Conservation (phyloP, 345 rosid genomes). For the Rhodomyrtus tomentosa region DNA sequence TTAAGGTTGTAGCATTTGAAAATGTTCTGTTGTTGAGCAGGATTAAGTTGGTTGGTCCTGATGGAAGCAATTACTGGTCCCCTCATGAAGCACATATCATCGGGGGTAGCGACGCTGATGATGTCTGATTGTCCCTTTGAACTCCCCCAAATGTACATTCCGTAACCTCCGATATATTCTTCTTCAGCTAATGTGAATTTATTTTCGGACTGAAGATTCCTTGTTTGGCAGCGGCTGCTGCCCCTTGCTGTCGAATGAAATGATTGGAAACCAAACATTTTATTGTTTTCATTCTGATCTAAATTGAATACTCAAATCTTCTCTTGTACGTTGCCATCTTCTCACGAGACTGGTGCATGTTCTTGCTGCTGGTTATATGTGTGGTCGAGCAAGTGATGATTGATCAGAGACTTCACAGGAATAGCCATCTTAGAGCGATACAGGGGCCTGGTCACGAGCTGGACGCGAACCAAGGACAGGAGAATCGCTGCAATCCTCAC, state of each 20-base stretch:
- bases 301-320: neutral
- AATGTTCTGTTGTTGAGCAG: slow-evolving; percentile 38
- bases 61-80: slow-evolving; percentile 72
- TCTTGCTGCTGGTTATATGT: neutral
- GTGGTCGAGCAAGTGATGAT: neutral
- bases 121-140: slow-evolving; percentile 27
- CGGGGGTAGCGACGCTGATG: slow-evolving; percentile 92
- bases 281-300: slow-evolving; percentile 15
- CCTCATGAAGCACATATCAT: slow-evolving; percentile 57
- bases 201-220: neutral
- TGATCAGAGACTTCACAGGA: neutral
- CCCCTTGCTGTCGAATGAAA: neutral
- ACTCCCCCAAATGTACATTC: slow-evolving; percentile 35
- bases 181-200: slow-evolving; percentile 13
- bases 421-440: neutral
- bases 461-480: neutral
- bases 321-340: neutral
- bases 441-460: neutral
- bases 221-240: slow-evolving; percentile 9
- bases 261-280: slow-evolving; percentile 4
- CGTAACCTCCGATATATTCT: slow-evolving; percentile 1
- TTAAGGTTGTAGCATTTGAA: neutral
- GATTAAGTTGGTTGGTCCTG: slow-evolving; percentile 83
- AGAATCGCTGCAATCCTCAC: neutral
- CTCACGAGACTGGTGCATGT: neutral